Evolutionary conservation across 176 grass and related monocot species (phyloP).

Genomic region (Puccinellia tenuiflora): DNA sequence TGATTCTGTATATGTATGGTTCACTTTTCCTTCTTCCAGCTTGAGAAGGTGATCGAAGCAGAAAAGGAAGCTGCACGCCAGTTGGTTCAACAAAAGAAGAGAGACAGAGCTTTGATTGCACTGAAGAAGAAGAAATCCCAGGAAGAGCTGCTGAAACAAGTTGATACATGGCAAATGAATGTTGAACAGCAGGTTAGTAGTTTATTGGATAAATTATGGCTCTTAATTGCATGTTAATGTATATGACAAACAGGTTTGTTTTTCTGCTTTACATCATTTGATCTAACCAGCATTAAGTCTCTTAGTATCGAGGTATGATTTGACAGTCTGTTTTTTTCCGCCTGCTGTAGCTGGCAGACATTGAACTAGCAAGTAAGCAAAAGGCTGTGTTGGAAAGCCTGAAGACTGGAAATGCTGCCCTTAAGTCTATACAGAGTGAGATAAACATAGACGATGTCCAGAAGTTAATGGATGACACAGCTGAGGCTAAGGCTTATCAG

Average conservation of each 20-base stretch:
- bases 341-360: constrained; percentile 77
- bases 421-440: constrained; percentile 98
- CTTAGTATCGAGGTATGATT: constrained; percentile 13
- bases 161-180: constrained; percentile 94
- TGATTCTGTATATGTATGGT: constrained; percentile 17
- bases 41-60: constrained; percentile 86
- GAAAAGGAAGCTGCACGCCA: constrained; percentile 91
- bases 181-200: constrained; percentile 81
- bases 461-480: constrained; percentile 97
- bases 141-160: constrained; percentile 86
- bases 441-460: constrained; percentile 97
- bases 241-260: not conserved
- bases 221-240: not conserved
- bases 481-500: constrained; percentile 95
- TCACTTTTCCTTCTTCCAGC: constrained; percentile 36
- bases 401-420: constrained; percentile 79
- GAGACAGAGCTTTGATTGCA: constrained; percentile 91
- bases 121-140: constrained; percentile 97
- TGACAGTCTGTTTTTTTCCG: not conserved
- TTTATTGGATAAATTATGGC: constrained; percentile 15
- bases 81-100: constrained; percentile 80
- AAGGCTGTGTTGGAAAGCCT: constrained; percentile 96
- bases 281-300: not conserved
- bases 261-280: not conserved
- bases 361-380: constrained; percentile 93